These are phyloP conservation scores for Podila horticola DNA, from an alignment of 192 early-diverging fungal genomes.

Conservation along the genomic window DNA sequence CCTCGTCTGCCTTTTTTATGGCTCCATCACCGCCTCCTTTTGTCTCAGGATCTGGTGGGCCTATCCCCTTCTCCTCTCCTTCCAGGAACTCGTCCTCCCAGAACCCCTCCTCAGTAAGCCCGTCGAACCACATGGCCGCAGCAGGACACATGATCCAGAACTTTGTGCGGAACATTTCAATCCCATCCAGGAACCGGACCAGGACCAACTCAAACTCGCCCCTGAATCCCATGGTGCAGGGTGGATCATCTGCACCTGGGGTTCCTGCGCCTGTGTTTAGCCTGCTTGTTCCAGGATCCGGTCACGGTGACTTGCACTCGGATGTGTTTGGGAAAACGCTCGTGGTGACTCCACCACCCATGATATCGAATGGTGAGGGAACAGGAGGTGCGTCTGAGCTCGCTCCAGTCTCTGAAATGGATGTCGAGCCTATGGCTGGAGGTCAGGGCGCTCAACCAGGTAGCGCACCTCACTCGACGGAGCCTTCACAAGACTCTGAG, in stretches of 20 bases:
- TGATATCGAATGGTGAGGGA: neutral
- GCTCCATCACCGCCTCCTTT: conserved; percentile 33
- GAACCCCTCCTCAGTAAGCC: conserved; percentile 6
- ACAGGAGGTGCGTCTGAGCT: neutral
- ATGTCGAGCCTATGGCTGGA: neutral
- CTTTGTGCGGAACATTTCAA: conserved; percentile 37
- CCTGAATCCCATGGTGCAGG: conserved; percentile 24
- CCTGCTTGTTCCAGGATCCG: neutral
- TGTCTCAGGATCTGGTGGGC: neutral
- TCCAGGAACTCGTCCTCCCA: neutral
- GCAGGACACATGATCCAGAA: conserved; percentile 36
- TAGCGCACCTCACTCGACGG: neutral
- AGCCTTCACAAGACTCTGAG: neutral
- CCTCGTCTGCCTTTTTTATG: conserved; percentile 38
- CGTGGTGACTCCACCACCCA: conserved; percentile 8
- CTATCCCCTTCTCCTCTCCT: conserved; percentile 17
- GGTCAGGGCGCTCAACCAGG: neutral
- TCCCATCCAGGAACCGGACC: conserved; percentile 21
- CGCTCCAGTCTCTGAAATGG: conserved; percentile 16
- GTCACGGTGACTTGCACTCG: neutral
- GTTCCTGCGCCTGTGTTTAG: neutral
- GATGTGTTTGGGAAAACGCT: conserved; percentile 13
- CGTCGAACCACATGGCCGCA: conserved; percentile 13
- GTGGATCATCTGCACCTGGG: neutral
- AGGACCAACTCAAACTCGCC: conserved; percentile 44